Base-by-base conservation (phyloP, 116 monocot species). In the Iris pallida region DNA sequence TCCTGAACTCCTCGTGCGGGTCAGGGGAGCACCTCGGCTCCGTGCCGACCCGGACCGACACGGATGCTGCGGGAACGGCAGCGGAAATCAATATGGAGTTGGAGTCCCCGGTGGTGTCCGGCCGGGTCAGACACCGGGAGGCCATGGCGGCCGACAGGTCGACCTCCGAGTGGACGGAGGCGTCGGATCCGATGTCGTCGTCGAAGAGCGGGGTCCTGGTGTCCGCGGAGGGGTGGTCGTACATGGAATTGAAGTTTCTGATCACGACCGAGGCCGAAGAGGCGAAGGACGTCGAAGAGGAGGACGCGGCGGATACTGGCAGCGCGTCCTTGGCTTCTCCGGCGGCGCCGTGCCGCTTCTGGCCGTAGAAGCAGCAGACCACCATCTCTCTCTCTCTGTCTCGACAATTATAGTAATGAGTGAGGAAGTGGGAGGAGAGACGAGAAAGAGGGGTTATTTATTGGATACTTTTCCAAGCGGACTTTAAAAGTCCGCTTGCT, bases 21-120 rank as follows among this genome's bases (percentile, higher is more conserved):
- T 91, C 85, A 16, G 81, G 78, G 18, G 95, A 84, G 82, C 80
- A 76, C 14, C 78, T 91, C n/a, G 81, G 78, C 18, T 88, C 91
- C 20, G 86, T 81, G 43, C 88, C 66, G 45, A 79, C 16, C 69
- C 65, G 44, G 57, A 73, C 42, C 17, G 75, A 20, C 20, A 2
- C 12, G 53, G 44, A 1, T 6, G 54, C 64, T 68, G 68, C 40
- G 48, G 45, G 62, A 5, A 54, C 57, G 55, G 64, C 80, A 2
- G 75, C 61, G 11, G 82, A 61, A 57, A 88, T 91, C 45, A 88
- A 69, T 61, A 95, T 91, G 45, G 88, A 81, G 57, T 86, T 86
- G 42, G 95, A 88, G 16, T 54, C 57, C 3, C 90, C 90, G 8
- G 83, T 79, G n/a, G 79, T 75, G 15, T 45, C 69, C 47, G 83